A percentile compares a stretch with the other conserved stretches of the same genome.
These are phyloP conservation scores for Naegleria lovaniensis DNA, from an alignment of 208 protist genomes.

Conservation along the genomic window DNA sequence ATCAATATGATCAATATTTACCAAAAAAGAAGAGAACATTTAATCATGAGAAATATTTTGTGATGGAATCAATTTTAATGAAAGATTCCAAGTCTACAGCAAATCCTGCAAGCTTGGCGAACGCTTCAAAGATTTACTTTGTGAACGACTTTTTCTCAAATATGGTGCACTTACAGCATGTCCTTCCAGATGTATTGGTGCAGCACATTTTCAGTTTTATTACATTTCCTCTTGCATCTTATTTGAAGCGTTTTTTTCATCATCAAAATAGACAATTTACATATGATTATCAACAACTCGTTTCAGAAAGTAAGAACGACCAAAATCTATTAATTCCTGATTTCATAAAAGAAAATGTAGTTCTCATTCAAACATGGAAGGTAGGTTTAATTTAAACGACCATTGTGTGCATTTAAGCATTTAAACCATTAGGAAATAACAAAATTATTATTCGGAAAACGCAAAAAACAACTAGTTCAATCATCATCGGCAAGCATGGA, in stretches of 20 bases:
- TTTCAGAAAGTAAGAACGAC: background rate
- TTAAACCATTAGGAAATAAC: background rate
- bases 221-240: background rate
- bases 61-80: background rate
- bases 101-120: background rate
- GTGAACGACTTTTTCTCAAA: background rate
- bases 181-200: background rate
- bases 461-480: background rate
- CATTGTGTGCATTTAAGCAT: background rate
- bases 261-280: background rate
- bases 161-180: background rate
- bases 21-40: background rate
- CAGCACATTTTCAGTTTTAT: background rate
- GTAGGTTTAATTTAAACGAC: background rate
- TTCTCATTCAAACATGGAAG: background rate
- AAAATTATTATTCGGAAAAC: background rate
- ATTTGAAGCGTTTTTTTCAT: background rate
- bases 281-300: background rate
- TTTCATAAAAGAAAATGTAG: background rate
- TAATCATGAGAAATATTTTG: background rate
- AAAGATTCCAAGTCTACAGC: background rate
- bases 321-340: background rate
- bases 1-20: background rate
- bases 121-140: background rate
- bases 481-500: background rate